Conservation (phyloP, 176 grass and related monocot genomes). For the Avena insularis region DNA sequence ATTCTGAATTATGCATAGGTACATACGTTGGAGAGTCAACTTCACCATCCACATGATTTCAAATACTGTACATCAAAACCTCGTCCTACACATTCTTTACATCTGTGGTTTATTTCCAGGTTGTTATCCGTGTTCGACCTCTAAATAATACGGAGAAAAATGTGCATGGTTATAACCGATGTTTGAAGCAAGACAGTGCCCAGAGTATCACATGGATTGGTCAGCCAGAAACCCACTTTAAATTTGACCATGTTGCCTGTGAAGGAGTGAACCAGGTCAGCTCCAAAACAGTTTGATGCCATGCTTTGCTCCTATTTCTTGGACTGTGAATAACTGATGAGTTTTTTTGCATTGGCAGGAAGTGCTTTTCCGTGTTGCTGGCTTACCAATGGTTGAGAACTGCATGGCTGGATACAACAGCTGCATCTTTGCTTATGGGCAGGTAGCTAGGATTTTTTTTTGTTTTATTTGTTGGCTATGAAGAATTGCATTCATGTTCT, state of each 20-base stretch:
- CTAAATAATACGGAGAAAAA: slow-evolving; percentile 75
- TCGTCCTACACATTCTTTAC: slow-evolving; percentile 27
- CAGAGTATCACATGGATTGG: slow-evolving; percentile 94
- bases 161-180: slow-evolving; percentile 67
- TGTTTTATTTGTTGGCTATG: slow-evolving; percentile 37
- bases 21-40: slow-evolving; percentile 9
- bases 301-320: slow-evolving; percentile 28
- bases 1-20: neutral
- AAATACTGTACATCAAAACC: neutral
- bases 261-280: slow-evolving; percentile 93
- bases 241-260: slow-evolving; percentile 94
- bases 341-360: slow-evolving; percentile 58
- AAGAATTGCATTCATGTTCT: slow-evolving; percentile 7
- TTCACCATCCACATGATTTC: slow-evolving; percentile 1
- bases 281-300: slow-evolving; percentile 19
- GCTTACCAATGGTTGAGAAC: slow-evolving; percentile 99
- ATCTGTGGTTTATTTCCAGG: slow-evolving; percentile 57
- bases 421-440: slow-evolving; percentile 97
- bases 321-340: slow-evolving; percentile 27
- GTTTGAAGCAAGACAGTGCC: slow-evolving; percentile 86
- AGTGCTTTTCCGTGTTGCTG: slow-evolving; percentile 88
- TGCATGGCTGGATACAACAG: slow-evolving; percentile 99
- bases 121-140: slow-evolving; percentile 88
- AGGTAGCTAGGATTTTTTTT: slow-evolving; percentile 58
- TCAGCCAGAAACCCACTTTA: slow-evolving; percentile 85